phyloP scores from a whole-genome alignment of 2,329 filamentous ascomycete genomes.

The Trichoderma sp. region DNA sequence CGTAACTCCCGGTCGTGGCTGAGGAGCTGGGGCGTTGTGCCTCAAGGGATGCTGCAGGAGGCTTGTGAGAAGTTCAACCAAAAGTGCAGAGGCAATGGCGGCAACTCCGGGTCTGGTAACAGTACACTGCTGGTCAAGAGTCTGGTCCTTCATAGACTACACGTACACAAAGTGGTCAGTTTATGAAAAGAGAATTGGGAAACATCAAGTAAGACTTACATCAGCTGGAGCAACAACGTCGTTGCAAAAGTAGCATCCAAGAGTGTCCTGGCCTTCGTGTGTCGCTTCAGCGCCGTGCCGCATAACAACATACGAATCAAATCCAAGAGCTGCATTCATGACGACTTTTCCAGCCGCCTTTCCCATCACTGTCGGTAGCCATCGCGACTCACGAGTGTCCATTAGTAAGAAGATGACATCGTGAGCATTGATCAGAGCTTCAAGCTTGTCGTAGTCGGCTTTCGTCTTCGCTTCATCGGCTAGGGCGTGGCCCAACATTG shows the following conservation, averaged over 20 bases:
- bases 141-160: conserved; percentile 90
- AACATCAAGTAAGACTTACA: conserved; percentile 59
- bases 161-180: background rate
- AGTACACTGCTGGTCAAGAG: conserved; percentile 96
- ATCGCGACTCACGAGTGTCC: conserved; percentile 92
- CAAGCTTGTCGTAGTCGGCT: conserved; percentile 74
- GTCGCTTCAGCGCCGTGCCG: conserved; percentile 75
- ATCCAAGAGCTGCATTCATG: conserved; percentile 93
- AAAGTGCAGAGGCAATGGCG: conserved; percentile 84
- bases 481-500: conserved; percentile 93
- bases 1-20: conserved; percentile 43
- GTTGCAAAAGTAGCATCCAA: conserved; percentile 98
- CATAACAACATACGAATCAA: conserved; percentile 98
- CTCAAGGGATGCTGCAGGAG: conserved; percentile 83
- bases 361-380: conserved; percentile 95
- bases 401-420: conserved; percentile 96
- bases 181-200: rapidly evolving
- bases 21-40: conserved; percentile 63
- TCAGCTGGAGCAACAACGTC: conserved; percentile 94
- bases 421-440: conserved; percentile 77
- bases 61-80: conserved; percentile 88
- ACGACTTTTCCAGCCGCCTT: conserved; percentile 93
- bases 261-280: conserved; percentile 62
- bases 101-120: conserved; percentile 93
- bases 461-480: conserved; percentile 70